A percentile compares a stretch with the other conserved stretches of the same genome.
These are phyloP conservation scores for Prunus campanulata DNA, from an alignment of 306 rosid genomes.

Conservation along the genomic window DNA sequence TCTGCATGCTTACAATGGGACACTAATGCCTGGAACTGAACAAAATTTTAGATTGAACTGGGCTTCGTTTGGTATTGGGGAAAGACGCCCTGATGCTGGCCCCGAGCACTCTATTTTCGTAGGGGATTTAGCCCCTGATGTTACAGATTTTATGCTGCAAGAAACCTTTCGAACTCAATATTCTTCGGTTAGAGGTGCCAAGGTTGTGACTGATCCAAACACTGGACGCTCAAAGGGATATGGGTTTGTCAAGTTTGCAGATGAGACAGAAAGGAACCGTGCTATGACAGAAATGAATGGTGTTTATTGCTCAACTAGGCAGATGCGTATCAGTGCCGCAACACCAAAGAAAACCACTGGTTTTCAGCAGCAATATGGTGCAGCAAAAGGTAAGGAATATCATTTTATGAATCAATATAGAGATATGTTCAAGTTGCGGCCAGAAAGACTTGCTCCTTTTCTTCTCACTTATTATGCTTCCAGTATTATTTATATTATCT, in stretches of 20 bases:
- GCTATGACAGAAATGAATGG: constrained; percentile 95
- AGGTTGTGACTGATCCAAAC: constrained; percentile 82
- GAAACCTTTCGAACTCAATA: constrained; percentile 72
- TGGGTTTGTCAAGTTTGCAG: constrained; percentile 88
- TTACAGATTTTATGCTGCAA: constrained; percentile 79
- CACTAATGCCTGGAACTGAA: constrained; percentile 87
- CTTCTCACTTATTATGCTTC: neutral
- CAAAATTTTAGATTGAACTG: constrained; percentile 78
- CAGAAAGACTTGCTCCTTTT: neutral
- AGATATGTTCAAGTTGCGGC: neutral
- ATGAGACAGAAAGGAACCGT: constrained; percentile 79
- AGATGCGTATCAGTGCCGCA: constrained; percentile 92
- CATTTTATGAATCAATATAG: neutral
- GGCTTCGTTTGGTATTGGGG: constrained; percentile 95
- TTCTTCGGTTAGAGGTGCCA: constrained; percentile 88
- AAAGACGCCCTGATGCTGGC: constrained; percentile 71
- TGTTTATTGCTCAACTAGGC: constrained; percentile 80
- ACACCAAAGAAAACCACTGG: constrained; percentile 71
- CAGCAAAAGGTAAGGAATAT: constrained; percentile 46
- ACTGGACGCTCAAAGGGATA: constrained; percentile 82
- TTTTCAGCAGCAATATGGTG: constrained; percentile 59
- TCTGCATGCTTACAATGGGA: constrained; percentile 73
- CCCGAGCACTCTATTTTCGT: constrained; percentile 93
- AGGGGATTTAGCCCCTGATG: constrained; percentile 91
- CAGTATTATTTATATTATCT: neutral